Evolutionary conservation across 2,329 filamentous ascomycete species (phyloP), one percentile per base, ranked within the genome.

Genomic region (Aspergillus japonicus): DNA sequence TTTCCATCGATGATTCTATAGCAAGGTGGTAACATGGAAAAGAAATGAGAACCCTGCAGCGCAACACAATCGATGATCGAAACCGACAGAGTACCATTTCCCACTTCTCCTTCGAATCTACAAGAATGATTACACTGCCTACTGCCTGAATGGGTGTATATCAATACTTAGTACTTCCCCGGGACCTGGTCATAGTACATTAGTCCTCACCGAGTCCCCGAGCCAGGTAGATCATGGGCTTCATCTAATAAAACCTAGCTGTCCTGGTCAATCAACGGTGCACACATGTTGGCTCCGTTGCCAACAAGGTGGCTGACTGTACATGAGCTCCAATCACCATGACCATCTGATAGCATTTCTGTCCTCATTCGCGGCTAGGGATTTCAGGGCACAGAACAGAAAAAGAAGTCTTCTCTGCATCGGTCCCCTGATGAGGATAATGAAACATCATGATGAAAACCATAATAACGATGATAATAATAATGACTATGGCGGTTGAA

Each of bases 231-330:
- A 47, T 60, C 31, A 51, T 58, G 48, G 57, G 12, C 35, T 12
- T 26, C 59, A 52, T 44, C 62, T 57, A 58, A 63, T 60, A 44
- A 62, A 58, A 58, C 55, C 53, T 23, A 2, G 31, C 44, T 8
- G 16, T 35, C 49, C 29, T 42, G 50, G 55, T 62, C 60, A 64
- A 52, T 62, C 62, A 60, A 29, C 59, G 56, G 52, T 11, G 62
- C 61, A 64, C 65, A 66, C 65, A 66, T 67, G 61, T 65, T 62
- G 61, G 47, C 24, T 60, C 57, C 44, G 54, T 63, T 61, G 62
- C 58, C 61, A 61, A 59, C 62, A 64, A 63, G 61, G 59, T 62
- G 59, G 66, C 63, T 64, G 61, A 66, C 59, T n/a, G 29, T 64
- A 63, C 66, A 66, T 62, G 64, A 67, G 66, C 62, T 61, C 56